phyloP scores from a whole-genome alignment of 176 grass and related monocot species.

The Bothriochloa decipiens region DNA sequence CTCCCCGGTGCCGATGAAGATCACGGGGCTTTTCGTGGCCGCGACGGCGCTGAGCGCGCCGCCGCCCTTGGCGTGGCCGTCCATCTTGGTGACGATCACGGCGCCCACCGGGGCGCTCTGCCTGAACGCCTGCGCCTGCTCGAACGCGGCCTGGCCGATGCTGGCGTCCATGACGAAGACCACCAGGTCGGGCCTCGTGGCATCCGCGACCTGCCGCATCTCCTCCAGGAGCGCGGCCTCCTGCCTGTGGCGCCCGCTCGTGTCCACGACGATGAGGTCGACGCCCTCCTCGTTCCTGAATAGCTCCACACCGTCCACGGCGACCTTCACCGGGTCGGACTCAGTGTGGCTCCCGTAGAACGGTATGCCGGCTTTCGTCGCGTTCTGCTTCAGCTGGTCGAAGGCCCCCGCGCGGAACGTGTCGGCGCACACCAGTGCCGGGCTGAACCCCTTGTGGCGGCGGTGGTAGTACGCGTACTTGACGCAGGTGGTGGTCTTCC shows the following conservation, averaged over 20 bases:
- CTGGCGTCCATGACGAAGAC: neutral
- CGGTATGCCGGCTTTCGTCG: too few species aligned
- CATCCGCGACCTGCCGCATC: neutral
- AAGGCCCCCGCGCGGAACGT: too few species aligned
- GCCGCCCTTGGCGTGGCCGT: neutral
- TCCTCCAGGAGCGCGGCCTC: neutral
- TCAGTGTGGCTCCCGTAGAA: too few species aligned
- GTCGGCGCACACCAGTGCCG: too few species aligned
- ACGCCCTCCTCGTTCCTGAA: too few species aligned
- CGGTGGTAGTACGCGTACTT: too few species aligned
- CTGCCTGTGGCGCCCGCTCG: neutral
- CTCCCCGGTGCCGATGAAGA: neutral
- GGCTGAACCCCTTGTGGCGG: too few species aligned
- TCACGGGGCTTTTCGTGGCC: neutral
- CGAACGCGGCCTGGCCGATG: neutral
- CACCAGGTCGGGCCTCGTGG: neutral
- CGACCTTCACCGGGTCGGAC: too few species aligned
- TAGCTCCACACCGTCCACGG: too few species aligned
- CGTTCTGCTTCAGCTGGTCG: too few species aligned
- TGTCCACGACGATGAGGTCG: neutral
- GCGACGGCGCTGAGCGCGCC: neutral
- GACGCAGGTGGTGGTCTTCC: too few species aligned
- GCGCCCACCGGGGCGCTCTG: neutral
- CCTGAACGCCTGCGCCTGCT: neutral
- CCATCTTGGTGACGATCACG: neutral